A percentile compares a stretch with the other conserved stretches of the same genome.
phyloP scores from a whole-genome alignment of 2,329 filamentous ascomycete species.

The Cercospora sojina region DNA sequence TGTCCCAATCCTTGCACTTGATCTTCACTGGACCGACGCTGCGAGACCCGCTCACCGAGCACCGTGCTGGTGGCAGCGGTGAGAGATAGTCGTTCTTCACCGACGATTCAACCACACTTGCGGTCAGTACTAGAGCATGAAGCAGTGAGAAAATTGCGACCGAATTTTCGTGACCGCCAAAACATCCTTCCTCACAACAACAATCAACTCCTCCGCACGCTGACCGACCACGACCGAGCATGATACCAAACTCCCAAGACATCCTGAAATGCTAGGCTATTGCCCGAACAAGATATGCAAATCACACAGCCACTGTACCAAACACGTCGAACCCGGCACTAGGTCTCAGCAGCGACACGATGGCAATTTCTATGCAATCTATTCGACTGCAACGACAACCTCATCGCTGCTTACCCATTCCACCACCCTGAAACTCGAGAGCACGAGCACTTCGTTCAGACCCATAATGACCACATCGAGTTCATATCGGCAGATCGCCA shows the following conservation, averaged over 20 bases:
- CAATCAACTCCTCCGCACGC: neutral
- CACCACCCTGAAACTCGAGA: neutral
- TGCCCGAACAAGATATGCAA: neutral
- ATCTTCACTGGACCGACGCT: neutral
- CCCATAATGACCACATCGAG: neutral
- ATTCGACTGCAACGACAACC: neutral
- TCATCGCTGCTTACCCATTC: neutral
- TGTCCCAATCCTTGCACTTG: neutral
- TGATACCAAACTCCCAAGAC: neutral
- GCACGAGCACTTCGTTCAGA: neutral
- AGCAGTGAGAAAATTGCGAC: neutral
- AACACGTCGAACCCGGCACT: neutral
- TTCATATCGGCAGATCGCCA: constrained; percentile 5
- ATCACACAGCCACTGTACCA: neutral
- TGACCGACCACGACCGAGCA: neutral
- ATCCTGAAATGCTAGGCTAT: neutral
- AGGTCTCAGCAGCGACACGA: neutral
- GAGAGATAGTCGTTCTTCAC: neutral
- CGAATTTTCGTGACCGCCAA: neutral
- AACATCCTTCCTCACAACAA: neutral
- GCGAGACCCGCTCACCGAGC: neutral
- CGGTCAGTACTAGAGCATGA: neutral
- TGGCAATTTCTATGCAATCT: neutral
- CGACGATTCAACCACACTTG: neutral
- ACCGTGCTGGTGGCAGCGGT: neutral